A percentile compares a stretch with the other conserved stretches of the same genome.
Evolutionary conservation across 345 rosid genomes (phyloP).

Genomic region (Citrus australasica): DNA sequence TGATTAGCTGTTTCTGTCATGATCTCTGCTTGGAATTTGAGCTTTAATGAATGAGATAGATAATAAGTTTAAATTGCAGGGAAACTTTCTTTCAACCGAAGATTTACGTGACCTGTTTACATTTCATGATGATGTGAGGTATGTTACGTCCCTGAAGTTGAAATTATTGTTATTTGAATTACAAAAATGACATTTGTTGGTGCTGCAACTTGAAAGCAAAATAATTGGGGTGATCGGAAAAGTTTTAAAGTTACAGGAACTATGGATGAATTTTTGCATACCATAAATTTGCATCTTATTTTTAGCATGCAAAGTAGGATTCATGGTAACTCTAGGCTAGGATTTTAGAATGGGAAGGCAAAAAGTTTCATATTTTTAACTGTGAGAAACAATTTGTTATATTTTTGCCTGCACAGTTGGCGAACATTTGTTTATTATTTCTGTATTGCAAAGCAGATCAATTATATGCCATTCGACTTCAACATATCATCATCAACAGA

Average conservation of each 20-base stretch:
- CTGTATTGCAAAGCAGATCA: neutral
- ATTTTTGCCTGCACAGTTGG: neutral
- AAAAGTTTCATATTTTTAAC: neutral
- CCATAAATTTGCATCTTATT: neutral
- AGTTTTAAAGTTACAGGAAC: neutral
- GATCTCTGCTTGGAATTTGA: slow-evolving; percentile 6
- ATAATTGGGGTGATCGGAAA: neutral
- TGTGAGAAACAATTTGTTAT: neutral
- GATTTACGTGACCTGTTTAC: slow-evolving; percentile 88
- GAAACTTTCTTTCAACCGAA: slow-evolving; percentile 76
- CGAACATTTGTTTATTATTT: no score
- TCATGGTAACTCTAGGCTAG: neutral
- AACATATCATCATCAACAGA: neutral
- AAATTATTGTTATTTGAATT: slow-evolving; percentile 4
- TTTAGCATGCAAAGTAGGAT: neutral
- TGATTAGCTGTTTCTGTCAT: slow-evolving; percentile 6
- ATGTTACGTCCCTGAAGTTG: slow-evolving; percentile 6
- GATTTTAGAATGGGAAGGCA: neutral
- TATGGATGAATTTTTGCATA: neutral
- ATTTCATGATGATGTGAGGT: slow-evolving; percentile 73
- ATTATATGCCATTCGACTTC: neutral
- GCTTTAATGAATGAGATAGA: neutral
- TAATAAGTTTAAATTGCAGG: slow-evolving; percentile 43
- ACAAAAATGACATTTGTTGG: neutral
- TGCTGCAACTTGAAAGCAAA: neutral